Conservation (phyloP, 2,329 filamentous ascomycete genomes). For the Diaporthe velutina region DNA sequence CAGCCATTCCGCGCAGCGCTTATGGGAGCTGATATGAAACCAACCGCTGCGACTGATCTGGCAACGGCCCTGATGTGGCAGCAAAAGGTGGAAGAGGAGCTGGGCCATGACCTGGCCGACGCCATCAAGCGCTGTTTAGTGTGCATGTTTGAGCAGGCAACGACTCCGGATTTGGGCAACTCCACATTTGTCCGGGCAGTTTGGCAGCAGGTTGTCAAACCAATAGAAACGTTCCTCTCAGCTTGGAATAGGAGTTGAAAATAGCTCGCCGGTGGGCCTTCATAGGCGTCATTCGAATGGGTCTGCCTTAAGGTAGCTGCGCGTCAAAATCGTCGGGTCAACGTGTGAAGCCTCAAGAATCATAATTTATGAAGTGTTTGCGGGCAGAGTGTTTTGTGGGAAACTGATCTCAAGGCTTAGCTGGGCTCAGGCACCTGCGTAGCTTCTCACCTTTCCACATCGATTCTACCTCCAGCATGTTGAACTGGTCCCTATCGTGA, state of each 20-base stretch:
- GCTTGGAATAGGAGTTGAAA: constrained; percentile 1
- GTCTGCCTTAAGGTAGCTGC: too few relatives aligned
- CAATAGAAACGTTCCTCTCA: background rate
- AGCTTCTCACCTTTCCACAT: too few relatives aligned
- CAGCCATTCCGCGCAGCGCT: background rate
- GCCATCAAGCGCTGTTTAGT: constrained; percentile 2
- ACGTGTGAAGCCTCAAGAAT: too few relatives aligned
- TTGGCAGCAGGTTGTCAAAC: background rate
- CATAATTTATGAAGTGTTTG: too few relatives aligned
- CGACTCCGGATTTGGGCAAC: background rate
- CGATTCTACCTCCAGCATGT: too few relatives aligned
- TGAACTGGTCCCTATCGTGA: too few relatives aligned
- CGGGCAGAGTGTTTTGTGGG: too few relatives aligned
- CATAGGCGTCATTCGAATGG: background rate
- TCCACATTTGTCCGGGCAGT: background rate
- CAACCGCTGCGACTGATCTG: background rate
- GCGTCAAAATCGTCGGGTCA: too few relatives aligned
- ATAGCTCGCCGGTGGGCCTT: background rate
- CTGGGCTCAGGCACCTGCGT: too few relatives aligned
- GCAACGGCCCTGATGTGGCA: background rate
- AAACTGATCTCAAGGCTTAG: too few relatives aligned
- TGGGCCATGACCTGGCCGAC: background rate
- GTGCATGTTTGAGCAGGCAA: background rate
- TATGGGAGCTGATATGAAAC: background rate
- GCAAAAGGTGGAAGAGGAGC: background rate